phyloP scores from a whole-genome alignment of 2,329 filamentous ascomycete genomes.

The Talaromyces sp. region DNA sequence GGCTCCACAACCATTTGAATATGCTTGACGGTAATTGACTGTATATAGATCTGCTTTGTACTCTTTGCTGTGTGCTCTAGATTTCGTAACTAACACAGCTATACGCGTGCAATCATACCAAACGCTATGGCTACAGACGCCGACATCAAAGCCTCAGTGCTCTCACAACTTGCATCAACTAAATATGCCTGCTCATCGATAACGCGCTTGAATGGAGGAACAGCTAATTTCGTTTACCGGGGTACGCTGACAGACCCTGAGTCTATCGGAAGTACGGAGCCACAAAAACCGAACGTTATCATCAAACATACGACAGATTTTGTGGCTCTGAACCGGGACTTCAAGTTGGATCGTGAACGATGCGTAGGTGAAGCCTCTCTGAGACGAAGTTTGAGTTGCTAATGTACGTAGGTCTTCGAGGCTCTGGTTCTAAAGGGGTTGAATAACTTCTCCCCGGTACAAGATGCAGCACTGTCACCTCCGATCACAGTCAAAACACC shows the following conservation, averaged over 20 bases:
- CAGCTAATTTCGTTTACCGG: slow-evolving; percentile 15
- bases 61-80: background rate
- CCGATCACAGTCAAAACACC: slow-evolving; percentile 14
- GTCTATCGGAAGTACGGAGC: background rate
- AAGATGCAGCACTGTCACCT: background rate
- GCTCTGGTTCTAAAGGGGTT: slow-evolving; percentile 5
- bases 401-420: slow-evolving; percentile 5
- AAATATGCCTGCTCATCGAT: background rate
- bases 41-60: background rate
- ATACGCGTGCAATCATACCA: background rate
- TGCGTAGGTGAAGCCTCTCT: background rate
- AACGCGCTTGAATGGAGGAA: slow-evolving; percentile 12
- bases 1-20: background rate
- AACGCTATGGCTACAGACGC: slow-evolving; percentile 11
- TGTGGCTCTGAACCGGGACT: slow-evolving; percentile 12
- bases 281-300: background rate
- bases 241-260: background rate
- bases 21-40: background rate
- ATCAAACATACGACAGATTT: slow-evolving; percentile 16
- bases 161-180: background rate
- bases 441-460: background rate
- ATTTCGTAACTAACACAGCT: background rate
- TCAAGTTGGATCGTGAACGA: slow-evolving; percentile 13
- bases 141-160: slow-evolving; percentile 4
- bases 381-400: background rate